Evolutionary conservation across 345 rosid genomes (phyloP), one percentile per base, ranked within the genome.

Genomic region (Boechera divaricarpa): DNA sequence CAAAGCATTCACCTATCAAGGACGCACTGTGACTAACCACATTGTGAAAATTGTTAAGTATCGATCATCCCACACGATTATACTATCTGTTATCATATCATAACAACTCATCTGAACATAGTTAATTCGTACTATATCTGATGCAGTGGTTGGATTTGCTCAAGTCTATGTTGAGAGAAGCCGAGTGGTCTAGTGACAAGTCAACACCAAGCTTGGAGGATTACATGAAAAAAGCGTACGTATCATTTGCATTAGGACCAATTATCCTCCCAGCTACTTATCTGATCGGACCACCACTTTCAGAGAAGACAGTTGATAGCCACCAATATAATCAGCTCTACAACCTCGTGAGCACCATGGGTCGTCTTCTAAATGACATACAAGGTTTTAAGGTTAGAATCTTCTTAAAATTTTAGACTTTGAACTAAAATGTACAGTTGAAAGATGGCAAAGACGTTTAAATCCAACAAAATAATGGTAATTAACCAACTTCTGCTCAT

Each of bases 211-310:
- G 89, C 4, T 63, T 88, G 60, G 89, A 85, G 47, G 87, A 91
- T 69, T 95, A 92, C 78, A 89, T 92, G 90, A 56, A 52, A 15
- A 89, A 91, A 67, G 98, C 82, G 3, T 83, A 82, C 42, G 28
- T 84, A 42, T 92, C 98, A 63, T 84, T 89, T 73, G 98, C 97
- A 54, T 74, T 95, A 72, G 99, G 96, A 63, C 99, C 98, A 3
- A 85, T 91, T 49, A 83, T 92, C 72, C 94, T 92, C 73, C 97
- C 96, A 4, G 80, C 91, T 29, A 77, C 88, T n/a, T 92, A 86
- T 74, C 77, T 95, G 38, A 82, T 89, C 9, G 94, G 98, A 65
- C 94, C 98, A 45, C 79, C 64, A 60, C 83, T 95, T 39, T 63
- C 86, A 2, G 88, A 88, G 60, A 82, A 81, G 54, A 81, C 75